These are phyloP conservation scores for Monosporascus sp. DNA, from an alignment of 2,329 filamentous ascomycete species.

Conservation along the genomic window DNA sequence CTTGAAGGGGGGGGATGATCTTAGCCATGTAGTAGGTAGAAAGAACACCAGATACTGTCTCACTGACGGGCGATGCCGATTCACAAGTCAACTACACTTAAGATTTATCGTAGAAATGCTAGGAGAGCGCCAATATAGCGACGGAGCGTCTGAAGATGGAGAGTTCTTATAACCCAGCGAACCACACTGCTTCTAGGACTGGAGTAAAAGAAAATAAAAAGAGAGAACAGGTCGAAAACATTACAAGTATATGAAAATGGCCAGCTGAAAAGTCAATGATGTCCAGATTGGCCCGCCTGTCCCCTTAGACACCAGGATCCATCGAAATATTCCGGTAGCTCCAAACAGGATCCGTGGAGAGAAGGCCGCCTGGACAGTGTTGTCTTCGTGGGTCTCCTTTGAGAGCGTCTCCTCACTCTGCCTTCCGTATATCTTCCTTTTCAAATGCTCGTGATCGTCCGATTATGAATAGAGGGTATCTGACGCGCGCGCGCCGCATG, in stretches of 20 bases:
- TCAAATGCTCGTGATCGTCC: conserved; percentile 24
- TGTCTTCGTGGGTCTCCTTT: conserved; percentile 14
- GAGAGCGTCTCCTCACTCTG: conserved; percentile 12
- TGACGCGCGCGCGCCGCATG: conserved; percentile 27
- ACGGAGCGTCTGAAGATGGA: conserved; percentile 2
- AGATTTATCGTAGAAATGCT: neutral
- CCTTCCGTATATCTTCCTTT: conserved; percentile 14
- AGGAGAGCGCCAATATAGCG: neutral
- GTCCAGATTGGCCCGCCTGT: conserved; percentile 19
- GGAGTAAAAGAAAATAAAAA: conserved; percentile 18
- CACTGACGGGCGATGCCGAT: neutral
- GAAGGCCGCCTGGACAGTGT: conserved; percentile 17
- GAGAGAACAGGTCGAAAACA: conserved; percentile 24
- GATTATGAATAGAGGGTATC: conserved; percentile 21
- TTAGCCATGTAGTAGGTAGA: too few species aligned
- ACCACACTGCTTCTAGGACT: conserved; percentile 18
- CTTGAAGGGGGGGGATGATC: too few species aligned
- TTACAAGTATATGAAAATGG: conserved; percentile 27
- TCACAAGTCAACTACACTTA: neutral
- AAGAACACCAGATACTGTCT: too few species aligned
- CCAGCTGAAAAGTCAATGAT: conserved; percentile 21
- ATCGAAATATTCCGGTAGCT: conserved; percentile 20
- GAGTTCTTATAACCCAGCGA: conserved; percentile 1
- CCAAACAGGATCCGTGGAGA: conserved; percentile 13
- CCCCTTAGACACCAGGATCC: conserved; percentile 12